Base-by-base conservation (phyloP, 495 filamentous ascomycete genomes). In the Cetradonia linearis region DNA sequence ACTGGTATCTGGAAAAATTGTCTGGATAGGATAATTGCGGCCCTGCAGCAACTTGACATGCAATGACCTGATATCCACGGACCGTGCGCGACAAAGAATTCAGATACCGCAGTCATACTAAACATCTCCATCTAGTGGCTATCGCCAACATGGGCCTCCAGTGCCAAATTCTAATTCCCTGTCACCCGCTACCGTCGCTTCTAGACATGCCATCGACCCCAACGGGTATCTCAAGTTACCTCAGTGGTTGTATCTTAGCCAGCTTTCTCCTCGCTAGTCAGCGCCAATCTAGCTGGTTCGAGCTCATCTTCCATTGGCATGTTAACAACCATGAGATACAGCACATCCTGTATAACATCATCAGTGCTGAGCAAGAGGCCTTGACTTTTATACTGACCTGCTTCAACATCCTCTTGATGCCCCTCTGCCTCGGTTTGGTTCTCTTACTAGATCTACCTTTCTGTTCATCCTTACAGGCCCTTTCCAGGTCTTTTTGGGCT, bases 1-100 rank as follows among this genome's bases (percentile, higher is more conserved):
- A 25, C n/a, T n/a, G 42, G 25, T 20, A 10, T 25, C 20, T 46
- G 42, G 1, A 1, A 3, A 1, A 20, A 23, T 54, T 36, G 50
- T 54, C 16, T 54, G 50, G 50, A 54, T 54, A 30, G 31, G 31
- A 54, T 54, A 3, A 33, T 30, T 54, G 30, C 50, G 50, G 50
- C 30, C 34, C 50, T 36, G 27, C 50, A n/a, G n/a, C 7, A 36
- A n/a, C 1, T 25, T 5, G 0, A n/a, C 13, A 46, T 7, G 23
- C 18, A n/a, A 20, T 46, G 9, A 20, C 23, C 18, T 3, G 11
- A 46, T 2, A 4, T 54, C 30, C 33, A 6, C 23, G 10, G 20
- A 3, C 49, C 3, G 13, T 16, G 23, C 7, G 13, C 13, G 47
- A 28, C 27, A 14, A n/a, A 28, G 25, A n/a, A n/a, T n/a, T 50